Evolutionary conservation across 2,329 filamentous ascomycete genomes (phyloP).

Genomic region (Phyllosticta paracitricarpa): DNA sequence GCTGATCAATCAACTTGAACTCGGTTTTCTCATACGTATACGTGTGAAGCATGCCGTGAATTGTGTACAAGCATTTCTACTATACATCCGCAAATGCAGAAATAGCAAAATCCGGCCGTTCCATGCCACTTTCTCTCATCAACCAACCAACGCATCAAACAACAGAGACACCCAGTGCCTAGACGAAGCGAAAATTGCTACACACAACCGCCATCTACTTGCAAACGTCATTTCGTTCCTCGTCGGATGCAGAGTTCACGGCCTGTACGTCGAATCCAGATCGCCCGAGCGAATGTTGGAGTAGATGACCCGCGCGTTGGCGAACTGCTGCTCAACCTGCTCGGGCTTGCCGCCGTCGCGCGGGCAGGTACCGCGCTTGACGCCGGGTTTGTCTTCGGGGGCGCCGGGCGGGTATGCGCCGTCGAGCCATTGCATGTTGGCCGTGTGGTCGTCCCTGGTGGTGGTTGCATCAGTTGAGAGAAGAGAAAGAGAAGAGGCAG

Average conservation of each 20-base stretch:
- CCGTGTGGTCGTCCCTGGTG: constrained; percentile 54
- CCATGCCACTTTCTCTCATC: background rate
- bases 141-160: background rate
- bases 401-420: constrained; percentile 47
- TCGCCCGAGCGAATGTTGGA: constrained; percentile 32
- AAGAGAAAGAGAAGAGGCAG: background rate
- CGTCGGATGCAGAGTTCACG: background rate
- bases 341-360: constrained; percentile 27
- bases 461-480: constrained; percentile 11
- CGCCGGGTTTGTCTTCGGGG: constrained; percentile 23
- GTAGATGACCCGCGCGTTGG: constrained; percentile 26
- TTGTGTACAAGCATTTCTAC: background rate
- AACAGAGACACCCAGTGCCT: background rate
- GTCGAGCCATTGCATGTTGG: constrained; percentile 69
- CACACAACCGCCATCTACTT: background rate
- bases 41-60: background rate
- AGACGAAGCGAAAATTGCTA: constrained; percentile 1
- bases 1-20: no score
- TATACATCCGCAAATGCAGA: no score
- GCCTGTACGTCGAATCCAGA: constrained; percentile 29
- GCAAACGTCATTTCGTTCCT: no score
- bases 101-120: background rate
- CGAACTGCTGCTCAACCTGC: constrained; percentile 26
- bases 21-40: no score
- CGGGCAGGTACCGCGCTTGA: constrained; percentile 27